These are phyloP conservation scores for Penicillium sp. DNA, from an alignment of 2,329 filamentous ascomycete species.

Conservation along the genomic window DNA sequence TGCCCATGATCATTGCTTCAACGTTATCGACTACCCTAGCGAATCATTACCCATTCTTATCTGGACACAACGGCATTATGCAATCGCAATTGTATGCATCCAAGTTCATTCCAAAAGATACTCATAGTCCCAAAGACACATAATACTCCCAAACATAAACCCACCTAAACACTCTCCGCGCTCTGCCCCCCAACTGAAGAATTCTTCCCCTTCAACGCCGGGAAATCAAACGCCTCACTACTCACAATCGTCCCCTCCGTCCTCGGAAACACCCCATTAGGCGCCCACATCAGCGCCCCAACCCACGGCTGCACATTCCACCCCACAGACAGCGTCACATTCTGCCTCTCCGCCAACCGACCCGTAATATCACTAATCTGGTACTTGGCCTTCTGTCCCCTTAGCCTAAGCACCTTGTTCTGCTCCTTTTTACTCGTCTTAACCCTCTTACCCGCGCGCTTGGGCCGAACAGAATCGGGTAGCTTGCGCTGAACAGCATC, in stretches of 20 bases:
- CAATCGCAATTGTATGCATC: background rate
- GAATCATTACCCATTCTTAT: background rate
- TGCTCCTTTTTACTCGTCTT: conserved; percentile 5
- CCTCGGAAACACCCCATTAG: conserved; percentile 48
- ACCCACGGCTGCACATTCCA: conserved; percentile 99
- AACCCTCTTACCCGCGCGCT: conserved; percentile 25
- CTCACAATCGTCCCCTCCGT: conserved; percentile 48
- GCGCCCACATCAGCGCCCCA: conserved; percentile 77
- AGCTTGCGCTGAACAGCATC: too few relatives aligned
- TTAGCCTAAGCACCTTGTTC: conserved; percentile 58
- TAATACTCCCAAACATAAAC: background rate
- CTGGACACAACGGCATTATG: background rate
- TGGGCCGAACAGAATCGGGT: too few relatives aligned
- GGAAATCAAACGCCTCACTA: conserved; percentile 53
- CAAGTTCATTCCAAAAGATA: too few relatives aligned
- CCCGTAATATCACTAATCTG: conserved; percentile 88
- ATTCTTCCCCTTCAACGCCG: conserved; percentile 49
- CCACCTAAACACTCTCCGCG: conserved; percentile 2
- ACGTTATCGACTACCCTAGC: background rate
- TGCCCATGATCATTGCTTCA: background rate
- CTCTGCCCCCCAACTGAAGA: conserved; percentile 11
- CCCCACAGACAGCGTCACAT: conserved; percentile 74
- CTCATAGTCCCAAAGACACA: background rate
- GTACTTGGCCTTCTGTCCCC: conserved; percentile 90
- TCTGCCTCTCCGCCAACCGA: conserved; percentile 64